Base-by-base conservation (phyloP, 805 yeast genomes). In the Wickerhamomyces canadensis region DNA sequence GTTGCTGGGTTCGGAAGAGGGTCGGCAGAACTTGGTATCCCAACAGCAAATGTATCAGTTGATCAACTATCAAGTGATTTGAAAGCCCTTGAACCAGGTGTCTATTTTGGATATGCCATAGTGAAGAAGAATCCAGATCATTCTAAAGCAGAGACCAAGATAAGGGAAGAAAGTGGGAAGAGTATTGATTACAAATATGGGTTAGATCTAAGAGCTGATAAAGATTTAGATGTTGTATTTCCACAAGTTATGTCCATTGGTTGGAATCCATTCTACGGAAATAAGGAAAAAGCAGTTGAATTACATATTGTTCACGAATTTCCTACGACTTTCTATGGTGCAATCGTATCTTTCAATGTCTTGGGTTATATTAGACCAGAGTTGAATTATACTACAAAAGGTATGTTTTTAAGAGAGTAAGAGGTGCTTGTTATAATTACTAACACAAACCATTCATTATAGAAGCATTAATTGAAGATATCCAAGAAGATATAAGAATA, bases 231-330 rank as follows among this genome's bases (percentile, higher is more conserved):
- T 35, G 61, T 62, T 15, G 70, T 69, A 2, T 64, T 78, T 19
- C 97, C 97, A 1, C 87, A 88, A 80, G 98, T 93, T 8, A 82
- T 91, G 85, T 85, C 96, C 8, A 71, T 93, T 15, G 99, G 99
- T 1, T 86, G 88, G 84, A 93, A 93, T 55, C 98, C 98, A 27
- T 91, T 81, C 57, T 93, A 78, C 63, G 74, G 79, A 19, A 89
- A 93, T 60, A 68, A 75, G 34, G 73, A 74, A 49, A 86, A 85
- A 61, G 80, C 95, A 0, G 94, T 93, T 4, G 95, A 93, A 52
- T 67, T 93, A 17, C 96, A 93, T 59, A 72, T 93, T 5, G 68
- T 93, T 37, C 94, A 87, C 61, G 62, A 79, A 30, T 93, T 88
- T 52, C 45, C 54, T 0, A 52, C 64, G 10, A 68, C 74, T 44